Evolutionary conservation across 2,329 filamentous ascomycete genomes (phyloP).

Genomic region (Apiospora hydei): DNA sequence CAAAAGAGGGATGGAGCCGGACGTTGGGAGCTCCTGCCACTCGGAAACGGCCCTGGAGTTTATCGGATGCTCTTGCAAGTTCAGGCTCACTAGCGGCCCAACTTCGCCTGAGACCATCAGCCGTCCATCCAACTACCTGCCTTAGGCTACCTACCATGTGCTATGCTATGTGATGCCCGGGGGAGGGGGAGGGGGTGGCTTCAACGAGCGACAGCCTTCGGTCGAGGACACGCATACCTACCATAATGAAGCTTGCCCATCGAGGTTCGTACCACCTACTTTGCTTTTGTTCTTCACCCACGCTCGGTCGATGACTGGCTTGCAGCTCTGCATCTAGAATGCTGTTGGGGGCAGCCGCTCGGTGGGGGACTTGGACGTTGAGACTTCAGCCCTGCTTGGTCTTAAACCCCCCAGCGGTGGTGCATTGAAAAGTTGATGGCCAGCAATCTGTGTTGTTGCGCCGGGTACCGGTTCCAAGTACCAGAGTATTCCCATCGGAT

Average conservation of each 20-base stretch:
- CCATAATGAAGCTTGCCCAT: not conserved
- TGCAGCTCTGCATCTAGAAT: constrained; percentile 3
- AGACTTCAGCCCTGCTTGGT: constrained; percentile 7
- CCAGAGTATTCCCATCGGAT: not conserved
- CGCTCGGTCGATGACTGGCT: not conserved
- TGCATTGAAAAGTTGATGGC: not conserved
- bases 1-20: not conserved
- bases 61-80: constrained; percentile 1
- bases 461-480: not conserved
- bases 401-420: not conserved
- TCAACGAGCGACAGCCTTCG: not conserved
- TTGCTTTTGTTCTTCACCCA: not conserved
- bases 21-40: not conserved
- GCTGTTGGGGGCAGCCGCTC: not conserved
- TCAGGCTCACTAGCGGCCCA: constrained; percentile 13
- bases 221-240: not conserved
- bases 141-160: not conserved
- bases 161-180: not conserved
- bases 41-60: not conserved
- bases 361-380: not conserved
- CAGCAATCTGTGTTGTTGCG: not conserved
- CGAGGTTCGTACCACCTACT: not conserved
- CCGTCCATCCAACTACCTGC: not conserved
- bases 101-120: not conserved
- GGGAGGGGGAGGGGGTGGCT: not conserved